Evolutionary conservation across 2,329 filamentous ascomycete species (phyloP), one percentile per base, ranked within the genome.

Genomic region (Penicillium crustosum): DNA sequence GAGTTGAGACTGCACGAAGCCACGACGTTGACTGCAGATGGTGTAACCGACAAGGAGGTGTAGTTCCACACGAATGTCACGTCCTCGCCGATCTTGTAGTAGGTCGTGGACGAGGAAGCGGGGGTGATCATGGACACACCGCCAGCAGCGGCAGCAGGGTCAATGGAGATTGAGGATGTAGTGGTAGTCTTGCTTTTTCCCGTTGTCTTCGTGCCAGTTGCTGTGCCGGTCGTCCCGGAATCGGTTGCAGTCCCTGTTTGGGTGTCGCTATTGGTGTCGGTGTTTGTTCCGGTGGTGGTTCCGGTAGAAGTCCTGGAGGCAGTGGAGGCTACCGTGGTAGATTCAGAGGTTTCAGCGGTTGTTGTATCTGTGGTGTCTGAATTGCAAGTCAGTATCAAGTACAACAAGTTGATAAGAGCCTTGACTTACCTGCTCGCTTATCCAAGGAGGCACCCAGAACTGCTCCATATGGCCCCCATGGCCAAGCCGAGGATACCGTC

Each of bases 61-160:
- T 88, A 89, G 73, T 89, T 89, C 86, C 86, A 89, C 21, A 78
- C 81, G 64, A 89, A 87, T 0, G 86, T 88, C 31, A 88, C 75
- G 58, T 77, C 79, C 44, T 88, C 79, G 19, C 83, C 83, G 63
- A 88, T 82, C 71, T 87, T 88, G 79, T 86, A 88, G 74, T 83
- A 88, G 54, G 81, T 80, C 5, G 80, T 75, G 17, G 79, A 76
- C 9, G 78, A 70, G 9, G 77, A 70, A 49, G 77, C 76, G 2
- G 86, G 86, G 6, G 83, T 86, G 54, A 87, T 76, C 83, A 89
- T 85, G 44, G 79, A 78, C 55, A 88, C 78, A 53, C 85, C 86
- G 45, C 86, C 86, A 3, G 83, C 78, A 23, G 81, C 82, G 17
- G 81, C 70, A 55, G 82, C 78, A 49, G 82, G 72, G 61, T 86